phyloP scores from a whole-genome alignment of 2,329 filamentous ascomycete species.

The Cladophialophora immunda region DNA sequence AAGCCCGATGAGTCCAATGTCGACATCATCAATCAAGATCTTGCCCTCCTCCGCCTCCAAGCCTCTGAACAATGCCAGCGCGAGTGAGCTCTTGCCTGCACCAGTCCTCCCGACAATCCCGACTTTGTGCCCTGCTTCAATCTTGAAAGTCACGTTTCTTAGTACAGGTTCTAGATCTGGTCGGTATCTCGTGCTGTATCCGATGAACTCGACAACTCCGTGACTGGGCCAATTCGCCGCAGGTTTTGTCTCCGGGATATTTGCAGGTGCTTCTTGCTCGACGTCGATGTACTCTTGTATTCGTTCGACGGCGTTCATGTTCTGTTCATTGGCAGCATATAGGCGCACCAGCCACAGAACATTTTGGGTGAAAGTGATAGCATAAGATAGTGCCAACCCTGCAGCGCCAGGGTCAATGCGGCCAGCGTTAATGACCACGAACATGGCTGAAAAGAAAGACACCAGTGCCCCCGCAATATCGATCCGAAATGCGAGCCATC shows the following conservation, averaged over 20 bases:
- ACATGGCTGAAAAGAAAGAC: slow-evolving; percentile 90
- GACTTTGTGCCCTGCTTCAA: slow-evolving; percentile 87
- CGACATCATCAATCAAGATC: slow-evolving; percentile 89
- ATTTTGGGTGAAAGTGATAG: slow-evolving; percentile 96
- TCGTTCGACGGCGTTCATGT: slow-evolving; percentile 98
- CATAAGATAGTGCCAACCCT: slow-evolving; percentile 93
- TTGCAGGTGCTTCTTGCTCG: slow-evolving; percentile 84
- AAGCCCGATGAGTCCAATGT: slow-evolving; percentile 89
- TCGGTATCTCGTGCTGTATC: slow-evolving; percentile 89
- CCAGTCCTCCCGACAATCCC: slow-evolving; percentile 96
- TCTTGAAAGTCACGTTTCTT: slow-evolving; percentile 83
- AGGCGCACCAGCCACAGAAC: slow-evolving; percentile 94
- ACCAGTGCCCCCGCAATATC: slow-evolving; percentile 91
- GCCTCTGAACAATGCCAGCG: slow-evolving; percentile 90
- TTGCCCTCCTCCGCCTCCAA: slow-evolving; percentile 89
- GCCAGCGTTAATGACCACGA: slow-evolving; percentile 84
- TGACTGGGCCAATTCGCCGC: slow-evolving; percentile 82
- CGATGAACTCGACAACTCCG: slow-evolving; percentile 85
- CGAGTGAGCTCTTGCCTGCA: slow-evolving; percentile 94
- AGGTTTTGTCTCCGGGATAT: slow-evolving; percentile 81
- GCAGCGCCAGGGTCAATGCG: slow-evolving; percentile 88
- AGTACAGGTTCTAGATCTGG: slow-evolving; percentile 87
- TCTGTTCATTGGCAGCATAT: slow-evolving; percentile 95
- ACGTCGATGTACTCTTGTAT: slow-evolving; percentile 97
- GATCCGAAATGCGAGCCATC: slow-evolving; percentile 93